Evolutionary conservation across 2,329 filamentous ascomycete genomes (phyloP), one percentile per base, ranked within the genome.

Genomic region (Pseudofabraea citricarpa): DNA sequence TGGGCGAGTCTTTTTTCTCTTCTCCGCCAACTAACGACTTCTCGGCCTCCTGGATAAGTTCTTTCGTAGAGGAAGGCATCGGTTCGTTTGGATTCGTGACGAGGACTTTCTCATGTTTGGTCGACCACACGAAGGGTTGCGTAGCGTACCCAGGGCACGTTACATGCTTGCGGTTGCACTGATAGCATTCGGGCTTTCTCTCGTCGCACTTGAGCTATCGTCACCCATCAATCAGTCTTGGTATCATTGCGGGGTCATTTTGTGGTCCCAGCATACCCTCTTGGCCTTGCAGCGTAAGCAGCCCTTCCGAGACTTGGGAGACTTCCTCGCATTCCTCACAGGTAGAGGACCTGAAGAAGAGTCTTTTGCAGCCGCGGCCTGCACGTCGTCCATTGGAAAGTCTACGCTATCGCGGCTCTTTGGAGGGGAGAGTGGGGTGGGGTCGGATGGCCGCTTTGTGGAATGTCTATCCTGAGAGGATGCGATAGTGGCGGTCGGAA

Each of bases 51-150:
- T 36, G 24, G 12, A 31, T 42, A 32, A 48, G 36, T 4, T 41
- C 31, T 18, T 15, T 43, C 18, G 48, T 45, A 3, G 36, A 26
- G n/a, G 36, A 32, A 2, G 42, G 41, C 8, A 47, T 24, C 6
- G 44, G 27, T 13, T 20, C 41, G 29, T 45, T 33, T 24, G 38
- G 22, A 18, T 33, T 37, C 4, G 40, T 31, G 10, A 41, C 45
- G n/a, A 55, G 41, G 42, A 56, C 26, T n/a, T 56, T 59, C 36
- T 59, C 56, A 50, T 59, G 55, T 40, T 59, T 59, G 2, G 56
- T 59, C 21, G 55, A 57, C 56, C 56, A 59, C 4, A 57, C 49
- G 15, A 58, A 39, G 6, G 50, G 40, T 38, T 56, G 55, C 5
- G 43, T 45, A 37, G 49, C 53, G 24, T 58, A 59, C 10, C 56